Base-by-base conservation (phyloP, 768 basidiomycete genomes). In the Agaricus subrufescens region DNA sequence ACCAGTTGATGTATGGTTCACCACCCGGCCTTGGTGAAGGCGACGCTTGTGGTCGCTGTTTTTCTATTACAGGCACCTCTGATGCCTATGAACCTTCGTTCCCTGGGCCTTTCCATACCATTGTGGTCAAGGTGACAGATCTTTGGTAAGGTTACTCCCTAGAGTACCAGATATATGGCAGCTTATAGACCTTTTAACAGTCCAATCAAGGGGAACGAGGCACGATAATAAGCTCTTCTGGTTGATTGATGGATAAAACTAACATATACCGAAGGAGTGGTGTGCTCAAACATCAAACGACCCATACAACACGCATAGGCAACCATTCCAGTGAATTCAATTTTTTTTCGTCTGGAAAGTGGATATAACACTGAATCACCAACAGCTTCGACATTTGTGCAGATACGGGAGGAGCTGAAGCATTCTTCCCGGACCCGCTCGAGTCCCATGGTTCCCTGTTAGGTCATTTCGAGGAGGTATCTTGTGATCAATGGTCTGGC, bases 11-110 rank as follows among this genome's bases (percentile, higher is more conserved):
- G 0, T 85, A 80, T 56, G 83, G 83, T 40, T 69, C 79, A 7
- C 49, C 65, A 15, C 77, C 81, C 19, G 80, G 81, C 0, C 29
- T 68, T 0, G 82, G 82, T 9, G 67, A 80, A 2, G 83, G 83
- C 14, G 83, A 83, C 65, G 83, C 79, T 9, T 85, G 83, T 58
- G 83, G 83, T 9, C 79, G 83, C 38, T 84, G 83, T 71, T 84
- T 85, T 63, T 66, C 73, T 23, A 47, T 84, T 54, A 81, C 82
- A 1, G 81, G 74, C 39, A 71, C 64, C 15, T 58, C 64, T 11
- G 82, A 84, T 64, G 82, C 84, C n/a, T 83, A 68, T 69, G 77
- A 79, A 25, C 79, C 81, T 1, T 55, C 68, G 0, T 83, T 61
- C 66, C 65, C 70, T 14, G 82, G 80, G 9, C 79, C 82, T 14